Percentiles rank a stretch among this genome's conserved stretches.
Evolutionary conservation across 148 eudicot species (phyloP).

Genomic region (Talinum fruticosum): DNA sequence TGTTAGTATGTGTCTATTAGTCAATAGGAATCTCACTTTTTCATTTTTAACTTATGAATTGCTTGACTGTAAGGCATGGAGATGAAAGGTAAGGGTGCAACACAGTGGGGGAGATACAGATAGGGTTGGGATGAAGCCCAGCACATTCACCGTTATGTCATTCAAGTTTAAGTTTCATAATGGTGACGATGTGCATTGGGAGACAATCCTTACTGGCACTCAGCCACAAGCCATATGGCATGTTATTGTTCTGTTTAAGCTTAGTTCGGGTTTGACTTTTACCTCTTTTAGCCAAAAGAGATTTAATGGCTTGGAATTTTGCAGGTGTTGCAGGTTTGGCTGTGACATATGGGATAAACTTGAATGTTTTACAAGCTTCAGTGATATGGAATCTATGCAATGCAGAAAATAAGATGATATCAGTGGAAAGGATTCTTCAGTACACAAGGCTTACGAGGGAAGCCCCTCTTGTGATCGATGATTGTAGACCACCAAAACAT

Average conservation of each 20-base stretch:
- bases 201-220: no score
- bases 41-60: not conserved
- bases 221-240: no score
- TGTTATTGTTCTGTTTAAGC: no score
- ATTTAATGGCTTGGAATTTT: constrained; percentile 9
- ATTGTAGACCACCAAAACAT: constrained; percentile 56
- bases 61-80: not conserved
- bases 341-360: constrained; percentile 90
- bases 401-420: constrained; percentile 97
- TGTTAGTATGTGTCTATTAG: no score
- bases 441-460: constrained; percentile 84
- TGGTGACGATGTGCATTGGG: not conserved
- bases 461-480: constrained; percentile 68
- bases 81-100: not conserved
- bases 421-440: constrained; percentile 92
- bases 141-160: no score
- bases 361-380: constrained; percentile 89
- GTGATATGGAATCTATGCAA: constrained; percentile 97
- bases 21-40: not conserved
- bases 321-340: constrained; percentile 98
- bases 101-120: not conserved
- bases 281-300: not conserved
- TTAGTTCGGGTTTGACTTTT: no score
- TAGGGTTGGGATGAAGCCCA: not conserved
- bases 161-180: not conserved